A percentile compares a stretch with the other conserved stretches of the same genome.
Conservation (phyloP, 2,329 filamentous ascomycete genomes). For the Acrocalymma vagum region DNA sequence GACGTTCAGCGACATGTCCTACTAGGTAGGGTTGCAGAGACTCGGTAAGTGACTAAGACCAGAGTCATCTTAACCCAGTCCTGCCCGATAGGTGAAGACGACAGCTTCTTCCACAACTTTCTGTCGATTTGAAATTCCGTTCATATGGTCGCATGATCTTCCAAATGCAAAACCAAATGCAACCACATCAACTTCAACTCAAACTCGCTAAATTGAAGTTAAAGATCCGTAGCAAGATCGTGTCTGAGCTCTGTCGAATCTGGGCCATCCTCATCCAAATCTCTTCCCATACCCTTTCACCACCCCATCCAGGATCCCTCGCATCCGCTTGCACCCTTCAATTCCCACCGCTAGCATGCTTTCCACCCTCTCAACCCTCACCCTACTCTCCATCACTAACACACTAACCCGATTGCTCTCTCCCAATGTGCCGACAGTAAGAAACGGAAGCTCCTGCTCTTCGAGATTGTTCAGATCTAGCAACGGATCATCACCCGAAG, state of each 20-base stretch:
- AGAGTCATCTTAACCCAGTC: too few relatives aligned
- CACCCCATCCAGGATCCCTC: slow-evolving; percentile 80
- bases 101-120: too few relatives aligned
- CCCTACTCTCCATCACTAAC: slow-evolving; percentile 84
- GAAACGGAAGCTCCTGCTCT: slow-evolving; percentile 85
- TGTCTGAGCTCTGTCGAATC: neutral
- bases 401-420: slow-evolving; percentile 78
- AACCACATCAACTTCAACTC: too few relatives aligned
- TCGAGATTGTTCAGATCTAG: slow-evolving; percentile 82
- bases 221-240: neutral
- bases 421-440: slow-evolving; percentile 85
- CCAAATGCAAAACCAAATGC: too few relatives aligned
- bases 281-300: slow-evolving; percentile 59
- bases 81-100: too few relatives aligned
- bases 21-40: too few relatives aligned
- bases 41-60: too few relatives aligned
- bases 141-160: too few relatives aligned
- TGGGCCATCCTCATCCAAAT: slow-evolving; percentile 32
- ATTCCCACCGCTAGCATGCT: slow-evolving; percentile 92
- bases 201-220: neutral
- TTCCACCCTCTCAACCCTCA: slow-evolving; percentile 84
- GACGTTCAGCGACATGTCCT: too few relatives aligned
- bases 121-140: too few relatives aligned
- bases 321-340: slow-evolving; percentile 88
- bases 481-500: slow-evolving; percentile 77